Evolutionary conservation across 208 protist species (phyloP).

Genomic region (Tritrichomonas foetus): DNA sequence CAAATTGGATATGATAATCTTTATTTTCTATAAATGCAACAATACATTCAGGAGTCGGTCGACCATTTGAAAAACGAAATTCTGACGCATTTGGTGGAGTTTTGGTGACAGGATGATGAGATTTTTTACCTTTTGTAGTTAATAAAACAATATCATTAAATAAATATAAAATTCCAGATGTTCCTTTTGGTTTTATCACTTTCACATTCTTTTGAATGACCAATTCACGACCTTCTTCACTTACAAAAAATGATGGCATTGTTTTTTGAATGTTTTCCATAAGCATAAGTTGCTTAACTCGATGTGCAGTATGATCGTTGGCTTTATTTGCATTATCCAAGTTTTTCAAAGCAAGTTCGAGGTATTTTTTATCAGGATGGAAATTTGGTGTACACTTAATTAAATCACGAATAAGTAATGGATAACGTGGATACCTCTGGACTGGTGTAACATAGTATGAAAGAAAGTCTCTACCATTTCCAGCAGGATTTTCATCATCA

Average conservation of each 20-base stretch:
- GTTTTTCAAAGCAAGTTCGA: not conserved
- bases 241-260: not conserved
- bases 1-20: not conserved
- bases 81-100: not conserved
- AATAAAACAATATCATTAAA: conserved; percentile 24
- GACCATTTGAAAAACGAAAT: not conserved
- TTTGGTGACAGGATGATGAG: not conserved
- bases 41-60: not conserved
- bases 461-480: not conserved
- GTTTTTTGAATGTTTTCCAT: not conserved
- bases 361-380: not conserved
- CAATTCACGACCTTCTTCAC: not conserved
- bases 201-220: not conserved
- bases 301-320: not conserved
- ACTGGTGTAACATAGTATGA: not conserved
- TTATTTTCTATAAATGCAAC: not conserved
- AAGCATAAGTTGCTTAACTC: not conserved
- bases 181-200: not conserved
- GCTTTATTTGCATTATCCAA: not conserved
- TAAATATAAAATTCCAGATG: not conserved
- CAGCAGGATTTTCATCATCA: not conserved
- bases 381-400: not conserved
- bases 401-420: not conserved
- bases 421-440: conserved; percentile 31
- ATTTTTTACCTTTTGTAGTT: not conserved